Evolutionary conservation across 306 rosid species (phyloP).

Genomic region (Adenanthera pavonina): DNA sequence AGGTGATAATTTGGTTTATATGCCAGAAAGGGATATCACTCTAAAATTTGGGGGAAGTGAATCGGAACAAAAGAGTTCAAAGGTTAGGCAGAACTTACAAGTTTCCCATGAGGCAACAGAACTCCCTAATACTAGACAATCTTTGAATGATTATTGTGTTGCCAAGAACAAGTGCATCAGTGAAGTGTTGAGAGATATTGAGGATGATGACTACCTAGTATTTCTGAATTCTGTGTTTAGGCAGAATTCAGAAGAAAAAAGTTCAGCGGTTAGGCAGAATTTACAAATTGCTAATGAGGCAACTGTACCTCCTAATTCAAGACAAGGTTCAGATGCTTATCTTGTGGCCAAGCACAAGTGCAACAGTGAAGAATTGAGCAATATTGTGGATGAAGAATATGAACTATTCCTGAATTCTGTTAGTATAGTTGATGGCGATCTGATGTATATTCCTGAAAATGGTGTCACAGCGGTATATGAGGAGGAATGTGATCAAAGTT

Average conservation of each 20-base stretch:
- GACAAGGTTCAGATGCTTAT: not conserved
- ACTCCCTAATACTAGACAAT: not conserved
- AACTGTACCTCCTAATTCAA: constrained; percentile 1
- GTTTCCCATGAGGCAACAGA: constrained; percentile 1
- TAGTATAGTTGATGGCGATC: constrained; percentile 26
- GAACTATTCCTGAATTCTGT: constrained; percentile 27
- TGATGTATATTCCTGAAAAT: constrained; percentile 3
- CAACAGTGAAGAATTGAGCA: not conserved
- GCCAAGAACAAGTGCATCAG: not conserved
- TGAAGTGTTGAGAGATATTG: constrained; percentile 11
- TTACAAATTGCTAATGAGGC: constrained; percentile 14
- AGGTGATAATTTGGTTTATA: constrained; percentile 25
- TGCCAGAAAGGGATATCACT: not conserved
- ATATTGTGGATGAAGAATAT: constrained; percentile 44
- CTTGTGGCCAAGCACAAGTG: not conserved
- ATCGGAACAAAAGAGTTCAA: constrained; percentile 12
- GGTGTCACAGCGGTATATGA: constrained; percentile 27
- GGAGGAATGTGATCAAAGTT: constrained; percentile 34
- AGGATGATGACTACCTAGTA: constrained; percentile 39
- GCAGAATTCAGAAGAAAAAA: not conserved
- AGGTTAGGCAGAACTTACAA: constrained; percentile 20
- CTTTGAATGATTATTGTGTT: not conserved
- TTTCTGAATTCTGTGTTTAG: constrained; percentile 26
- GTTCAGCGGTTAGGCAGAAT: constrained; percentile 9
- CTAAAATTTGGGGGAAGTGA: not conserved